phyloP scores from a whole-genome alignment of 192 early-diverging fungal species.

The Coemansia sp. region DNA sequence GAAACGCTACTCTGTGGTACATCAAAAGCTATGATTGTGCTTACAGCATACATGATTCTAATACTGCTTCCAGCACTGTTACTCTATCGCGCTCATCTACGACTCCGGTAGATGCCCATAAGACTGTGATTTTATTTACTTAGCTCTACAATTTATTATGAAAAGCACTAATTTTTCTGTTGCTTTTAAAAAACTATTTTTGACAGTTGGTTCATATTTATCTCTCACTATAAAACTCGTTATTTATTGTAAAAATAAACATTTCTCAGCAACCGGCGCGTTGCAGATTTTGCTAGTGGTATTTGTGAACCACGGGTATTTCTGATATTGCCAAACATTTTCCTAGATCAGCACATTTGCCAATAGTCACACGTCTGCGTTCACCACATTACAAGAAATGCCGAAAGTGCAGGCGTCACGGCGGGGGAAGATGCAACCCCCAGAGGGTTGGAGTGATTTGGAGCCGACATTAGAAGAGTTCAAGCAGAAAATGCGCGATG shows the following conservation, averaged over 20 bases:
- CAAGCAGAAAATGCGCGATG: conserved; percentile 90
- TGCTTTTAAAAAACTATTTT: neutral
- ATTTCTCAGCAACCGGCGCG: too few species aligned
- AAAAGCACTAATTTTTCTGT: neutral
- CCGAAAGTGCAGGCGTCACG: conserved; percentile 68
- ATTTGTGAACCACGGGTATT: too few species aligned
- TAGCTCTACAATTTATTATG: neutral
- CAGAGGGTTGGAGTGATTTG: conserved; percentile 93
- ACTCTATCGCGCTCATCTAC: conserved; percentile 18
- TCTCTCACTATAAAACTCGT: neutral
- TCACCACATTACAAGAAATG: conserved; percentile 53
- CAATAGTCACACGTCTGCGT: too few species aligned
- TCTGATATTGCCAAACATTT: too few species aligned
- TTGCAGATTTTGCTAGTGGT: too few species aligned
- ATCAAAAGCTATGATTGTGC: conserved; percentile 47
- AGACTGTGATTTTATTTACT: conserved; percentile 1
- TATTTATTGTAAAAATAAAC: neutral
- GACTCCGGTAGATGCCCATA: conserved; percentile 19
- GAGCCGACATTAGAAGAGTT: conserved; percentile 92
- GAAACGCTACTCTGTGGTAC: conserved; percentile 69
- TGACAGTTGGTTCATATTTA: neutral
- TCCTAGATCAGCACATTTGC: too few species aligned
- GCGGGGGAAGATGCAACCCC: conserved; percentile 76
- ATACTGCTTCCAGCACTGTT: conserved; percentile 49
- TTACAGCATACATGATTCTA: conserved; percentile 58